A percentile compares a stretch with the other conserved stretches of the same genome.
phyloP scores from a whole-genome alignment of 2,329 filamentous ascomycete species.

The Lasiodiplodia hormozganensis region DNA sequence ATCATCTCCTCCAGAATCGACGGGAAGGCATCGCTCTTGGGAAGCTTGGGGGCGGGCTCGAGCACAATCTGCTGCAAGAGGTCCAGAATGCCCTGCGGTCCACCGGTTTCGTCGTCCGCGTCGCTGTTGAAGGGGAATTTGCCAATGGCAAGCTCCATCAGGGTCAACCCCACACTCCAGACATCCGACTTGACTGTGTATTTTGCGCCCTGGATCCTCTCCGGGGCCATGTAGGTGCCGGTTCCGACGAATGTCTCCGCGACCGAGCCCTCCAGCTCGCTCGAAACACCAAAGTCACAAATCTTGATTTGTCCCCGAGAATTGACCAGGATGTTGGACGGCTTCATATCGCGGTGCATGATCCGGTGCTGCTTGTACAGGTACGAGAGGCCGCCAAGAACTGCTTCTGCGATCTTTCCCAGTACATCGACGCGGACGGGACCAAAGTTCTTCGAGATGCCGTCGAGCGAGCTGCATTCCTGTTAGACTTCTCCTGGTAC shows the following conservation, averaged over 20 bases:
- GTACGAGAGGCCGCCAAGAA: constrained; percentile 90
- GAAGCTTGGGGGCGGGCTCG: constrained; percentile 89
- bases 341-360: constrained; percentile 99
- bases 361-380: constrained; percentile 95
- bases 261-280: constrained; percentile 96
- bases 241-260: constrained; percentile 98
- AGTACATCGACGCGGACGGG: constrained; percentile 95
- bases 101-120: constrained; percentile 70
- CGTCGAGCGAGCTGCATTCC: constrained; percentile 77
- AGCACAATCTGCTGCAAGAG: constrained; percentile 97
- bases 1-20: constrained; percentile 96
- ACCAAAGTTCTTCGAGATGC: constrained; percentile 92
- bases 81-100: constrained; percentile 92
- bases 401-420: constrained; percentile 96
- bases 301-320: constrained; percentile 94
- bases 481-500: not conserved
- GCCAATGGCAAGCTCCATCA: constrained; percentile 98
- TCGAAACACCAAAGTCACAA: constrained; percentile 98
- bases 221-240: constrained; percentile 98
- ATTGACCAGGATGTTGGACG: constrained; percentile 96
- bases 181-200: constrained; percentile 99
- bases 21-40: constrained; percentile 97
- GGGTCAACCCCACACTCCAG: constrained; percentile 93
- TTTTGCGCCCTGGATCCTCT: constrained; percentile 94
- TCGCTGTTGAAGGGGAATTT: constrained; percentile 93